Percentiles rank a stretch among this genome's conserved stretches.
These are phyloP conservation scores for Stellera chamaejasme DNA, from an alignment of 345 rosid genomes.

Conservation along the genomic window DNA sequence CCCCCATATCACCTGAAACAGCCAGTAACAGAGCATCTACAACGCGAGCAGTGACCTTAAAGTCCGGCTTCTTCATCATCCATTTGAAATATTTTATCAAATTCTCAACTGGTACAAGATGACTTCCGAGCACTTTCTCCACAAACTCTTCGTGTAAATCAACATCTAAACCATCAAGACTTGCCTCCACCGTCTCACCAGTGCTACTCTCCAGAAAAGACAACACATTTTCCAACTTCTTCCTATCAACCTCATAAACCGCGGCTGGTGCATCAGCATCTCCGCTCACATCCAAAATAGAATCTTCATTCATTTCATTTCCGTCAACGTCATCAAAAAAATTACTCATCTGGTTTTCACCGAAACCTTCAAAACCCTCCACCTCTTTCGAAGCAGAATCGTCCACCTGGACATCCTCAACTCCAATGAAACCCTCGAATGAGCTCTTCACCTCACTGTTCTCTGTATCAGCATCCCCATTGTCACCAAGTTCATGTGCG, in stretches of 20 bases:
- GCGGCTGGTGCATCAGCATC: background rate
- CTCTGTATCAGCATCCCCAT: background rate
- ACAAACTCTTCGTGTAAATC: constrained; percentile 42
- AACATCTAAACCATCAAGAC: constrained; percentile 34
- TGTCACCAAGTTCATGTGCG: background rate
- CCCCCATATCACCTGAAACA: constrained; percentile 30
- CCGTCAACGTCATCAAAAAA: background rate
- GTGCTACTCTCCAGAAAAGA: constrained; percentile 52
- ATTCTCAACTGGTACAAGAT: constrained; percentile 42
- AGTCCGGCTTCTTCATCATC: constrained; percentile 31
- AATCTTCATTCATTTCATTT: constrained; percentile 8
- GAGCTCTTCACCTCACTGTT: constrained; percentile 11
- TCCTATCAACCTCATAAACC: constrained; percentile 34
- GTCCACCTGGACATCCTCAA: constrained; percentile 10
- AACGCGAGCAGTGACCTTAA: constrained; percentile 24
- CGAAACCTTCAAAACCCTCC: background rate
- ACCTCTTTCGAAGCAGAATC: constrained; percentile 3
- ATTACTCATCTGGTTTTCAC: constrained; percentile 8
- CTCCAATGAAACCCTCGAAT: constrained; percentile 8
- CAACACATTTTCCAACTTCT: constrained; percentile 48
- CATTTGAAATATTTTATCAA: constrained; percentile 56
- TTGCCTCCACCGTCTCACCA: constrained; percentile 54
- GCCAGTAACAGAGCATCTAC: constrained; percentile 43
- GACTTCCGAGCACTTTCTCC: constrained; percentile 45
- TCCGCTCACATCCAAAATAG: constrained; percentile 11